Evolutionary conservation across 2,329 filamentous ascomycete species (phyloP).

Genomic region (Paracoccidioides brasiliensis): DNA sequence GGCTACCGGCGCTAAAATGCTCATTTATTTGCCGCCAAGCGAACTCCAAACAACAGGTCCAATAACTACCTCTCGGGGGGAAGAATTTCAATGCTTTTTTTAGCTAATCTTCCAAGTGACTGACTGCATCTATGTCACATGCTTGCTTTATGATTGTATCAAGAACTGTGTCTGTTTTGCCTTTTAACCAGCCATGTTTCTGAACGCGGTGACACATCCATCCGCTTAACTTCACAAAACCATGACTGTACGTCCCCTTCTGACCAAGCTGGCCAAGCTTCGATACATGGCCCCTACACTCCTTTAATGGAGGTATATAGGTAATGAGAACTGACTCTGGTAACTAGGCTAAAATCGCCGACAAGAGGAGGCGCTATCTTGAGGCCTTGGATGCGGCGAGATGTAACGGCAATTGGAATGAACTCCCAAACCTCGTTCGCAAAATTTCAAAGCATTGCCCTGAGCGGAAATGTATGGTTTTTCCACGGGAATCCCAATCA

Average conservation of each 20-base stretch:
- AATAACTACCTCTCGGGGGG: neutral
- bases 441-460: slow-evolving; percentile 93
- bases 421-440: slow-evolving; percentile 74
- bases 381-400: slow-evolving; percentile 71
- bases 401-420: slow-evolving; percentile 76
- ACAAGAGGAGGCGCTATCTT: slow-evolving; percentile 74
- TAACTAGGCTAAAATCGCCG: slow-evolving; percentile 25
- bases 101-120: neutral
- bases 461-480: slow-evolving; percentile 58
- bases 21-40: neutral
- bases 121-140: neutral
- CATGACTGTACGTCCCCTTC: slow-evolving; percentile 15
- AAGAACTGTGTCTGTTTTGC: neutral
- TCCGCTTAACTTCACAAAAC: slow-evolving; percentile 4
- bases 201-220: neutral
- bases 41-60: neutral
- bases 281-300: neutral
- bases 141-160: neutral
- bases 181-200: neutral
- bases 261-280: neutral
- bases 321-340: neutral
- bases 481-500: neutral
- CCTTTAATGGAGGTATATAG: neutral
- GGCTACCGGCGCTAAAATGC: neutral
- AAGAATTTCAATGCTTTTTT: neutral